Base-by-base conservation (phyloP, 495 filamentous ascomycete species). In the Neurospora sp. region DNA sequence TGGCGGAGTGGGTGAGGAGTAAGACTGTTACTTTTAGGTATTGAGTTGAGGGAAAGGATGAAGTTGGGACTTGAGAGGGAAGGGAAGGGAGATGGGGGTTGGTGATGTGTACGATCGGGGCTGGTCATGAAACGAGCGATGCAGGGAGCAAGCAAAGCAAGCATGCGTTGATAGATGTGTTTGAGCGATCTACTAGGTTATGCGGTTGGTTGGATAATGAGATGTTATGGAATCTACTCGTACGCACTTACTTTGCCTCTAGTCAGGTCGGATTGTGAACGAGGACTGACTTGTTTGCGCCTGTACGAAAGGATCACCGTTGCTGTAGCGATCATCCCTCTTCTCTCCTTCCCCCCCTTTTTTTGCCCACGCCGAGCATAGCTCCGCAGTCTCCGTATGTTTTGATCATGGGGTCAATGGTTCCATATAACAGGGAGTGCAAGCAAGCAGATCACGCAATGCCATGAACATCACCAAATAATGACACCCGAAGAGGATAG, bases 21-120 rank as follows among this genome's bases (percentile, higher is more conserved):
- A 98, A 98, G 88, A 94, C 90, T 2, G 86, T 97, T 4, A 97
- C 93, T 6, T 97, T 89, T 75, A 81, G 81, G 78, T 82, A 83
- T 59, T 89, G 80, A 76, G 70, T 54, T 1, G n/a, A n/a, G 35
- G 35, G 35, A 35, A 35, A 35, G 35, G 35, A 35, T 35, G 35
- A 35, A 35, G 35, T 5, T 23, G n/a, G 46, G 46, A 40, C 14
- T 10, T 35, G 62, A 35, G 23, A 69, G n/a, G n/a, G n/a, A 54
- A 16, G 44, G 44, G 35, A 35, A 35, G 35, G 35, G 35, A 35
- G 35, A 35, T 35, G 35, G 35, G 35, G 35, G 35, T 35, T 35
- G 35, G 35, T 35, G 35, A 35, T 35, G 35, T 35, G 35, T 35
- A 35, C 35, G 4, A 35, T 35, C 35, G 35, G 35, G 35, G 35